These are phyloP conservation scores for Theobroma cacao DNA, from an alignment of 345 rosid genomes.

Conservation along the genomic window DNA sequence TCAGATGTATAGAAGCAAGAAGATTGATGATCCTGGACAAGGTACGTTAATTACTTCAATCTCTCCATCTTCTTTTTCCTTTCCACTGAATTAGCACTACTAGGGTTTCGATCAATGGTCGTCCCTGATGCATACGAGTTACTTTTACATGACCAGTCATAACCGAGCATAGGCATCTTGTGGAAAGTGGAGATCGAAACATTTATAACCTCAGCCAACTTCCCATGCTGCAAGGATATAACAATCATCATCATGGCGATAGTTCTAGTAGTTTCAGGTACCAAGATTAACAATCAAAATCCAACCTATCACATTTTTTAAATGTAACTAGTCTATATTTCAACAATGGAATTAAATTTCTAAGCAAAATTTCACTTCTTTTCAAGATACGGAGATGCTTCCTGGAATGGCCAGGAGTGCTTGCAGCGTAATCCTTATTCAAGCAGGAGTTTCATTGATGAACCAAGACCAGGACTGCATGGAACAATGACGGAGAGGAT, in stretches of 20 bases:
- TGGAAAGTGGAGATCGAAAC: slow-evolving; percentile 61
- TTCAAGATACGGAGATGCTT: slow-evolving; percentile 50
- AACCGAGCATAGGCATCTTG: slow-evolving; percentile 53
- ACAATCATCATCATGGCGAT: slow-evolving; percentile 22
- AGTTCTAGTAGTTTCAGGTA: slow-evolving; percentile 56
- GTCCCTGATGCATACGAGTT: slow-evolving; percentile 4
- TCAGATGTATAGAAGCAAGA: slow-evolving; percentile 90
- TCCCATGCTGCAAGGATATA: slow-evolving; percentile 66
- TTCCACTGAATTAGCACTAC: background rate
- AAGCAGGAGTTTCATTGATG: slow-evolving; percentile 39
- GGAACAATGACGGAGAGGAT: slow-evolving; percentile 34
- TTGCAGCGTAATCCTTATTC: slow-evolving; percentile 22
- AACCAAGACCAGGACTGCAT: slow-evolving; percentile 27
- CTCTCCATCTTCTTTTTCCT: background rate
- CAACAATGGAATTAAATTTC: background rate
- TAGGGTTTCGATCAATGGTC: slow-evolving; percentile 23
- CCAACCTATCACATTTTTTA: background rate
- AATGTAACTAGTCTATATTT: background rate
- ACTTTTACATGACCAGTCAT: slow-evolving; percentile 45
- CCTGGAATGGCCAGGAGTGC: slow-evolving; percentile 52
- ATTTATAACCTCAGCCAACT: slow-evolving; percentile 75
- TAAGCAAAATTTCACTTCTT: background rate
- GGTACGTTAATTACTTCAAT: slow-evolving; percentile 32
- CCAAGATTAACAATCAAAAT: background rate
- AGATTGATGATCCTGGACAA: slow-evolving; percentile 62